Evolutionary conservation across 257 asterid species (phyloP).

Genomic region (Apocynum venetum): DNA sequence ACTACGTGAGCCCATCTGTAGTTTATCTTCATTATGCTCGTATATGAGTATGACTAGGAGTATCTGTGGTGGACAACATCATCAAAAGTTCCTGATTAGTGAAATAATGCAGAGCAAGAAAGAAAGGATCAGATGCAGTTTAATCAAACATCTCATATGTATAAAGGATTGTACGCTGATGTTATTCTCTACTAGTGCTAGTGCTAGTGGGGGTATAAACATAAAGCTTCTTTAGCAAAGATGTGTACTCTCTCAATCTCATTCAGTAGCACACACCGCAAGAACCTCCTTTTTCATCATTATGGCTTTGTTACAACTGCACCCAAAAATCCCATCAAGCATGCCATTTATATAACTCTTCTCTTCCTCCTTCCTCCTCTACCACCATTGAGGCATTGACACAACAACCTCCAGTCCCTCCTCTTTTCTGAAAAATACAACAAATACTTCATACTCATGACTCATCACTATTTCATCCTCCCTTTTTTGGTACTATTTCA

Average conservation of each 20-base stretch:
- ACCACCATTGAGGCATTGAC: slow-evolving; percentile 16
- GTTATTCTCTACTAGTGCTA: slow-evolving; percentile 45
- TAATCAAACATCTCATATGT: slow-evolving; percentile 22
- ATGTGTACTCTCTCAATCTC: slow-evolving; percentile 37
- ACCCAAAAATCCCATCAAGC: slow-evolving; percentile 38
- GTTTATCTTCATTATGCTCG: neutral
- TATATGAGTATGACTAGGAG: too few relatives aligned
- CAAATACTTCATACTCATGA: slow-evolving; percentile 23
- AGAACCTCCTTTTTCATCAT: slow-evolving; percentile 44
- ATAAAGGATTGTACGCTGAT: slow-evolving; percentile 27
- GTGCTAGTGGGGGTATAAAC: slow-evolving; percentile 41
- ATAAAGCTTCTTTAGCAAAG: slow-evolving; percentile 62
- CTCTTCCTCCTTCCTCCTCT: slow-evolving; percentile 29
- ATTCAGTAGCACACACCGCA: slow-evolving; percentile 27
- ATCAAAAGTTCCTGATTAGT: slow-evolving; percentile 27
- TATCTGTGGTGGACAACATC: neutral
- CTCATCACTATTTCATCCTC: slow-evolving; percentile 23
- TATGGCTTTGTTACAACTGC: slow-evolving; percentile 26
- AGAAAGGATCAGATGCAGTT: slow-evolving; percentile 25
- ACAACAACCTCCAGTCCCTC: neutral
- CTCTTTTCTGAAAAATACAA: neutral
- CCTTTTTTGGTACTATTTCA: slow-evolving; percentile 26
- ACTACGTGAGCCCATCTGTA: neutral
- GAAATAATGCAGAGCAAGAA: slow-evolving; percentile 17
- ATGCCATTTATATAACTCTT: slow-evolving; percentile 54